Evolutionary conservation across 2,329 filamentous ascomycete species (phyloP), one percentile per base, ranked within the genome.

Genomic region (Trichoderma breve): DNA sequence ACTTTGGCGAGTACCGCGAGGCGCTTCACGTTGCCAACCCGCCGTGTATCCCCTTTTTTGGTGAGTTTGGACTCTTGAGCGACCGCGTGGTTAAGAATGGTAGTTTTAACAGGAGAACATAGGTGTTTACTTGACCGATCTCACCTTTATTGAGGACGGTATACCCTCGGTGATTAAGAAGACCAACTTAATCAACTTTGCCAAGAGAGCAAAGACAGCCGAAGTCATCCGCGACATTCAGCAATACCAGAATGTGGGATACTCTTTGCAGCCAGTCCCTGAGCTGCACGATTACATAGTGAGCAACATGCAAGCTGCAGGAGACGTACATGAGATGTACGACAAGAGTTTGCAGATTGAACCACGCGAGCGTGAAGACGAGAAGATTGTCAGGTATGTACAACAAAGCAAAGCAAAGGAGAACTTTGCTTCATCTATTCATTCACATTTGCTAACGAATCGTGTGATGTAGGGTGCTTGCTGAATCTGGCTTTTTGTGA

Each of bases 301-400:
- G 76, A 95, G 91, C 81, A 98, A 98, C 81, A 97, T 98, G 93
- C 92, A 97, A 83, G 92, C 92, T 34, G 95, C 96, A 4, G 93
- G 94, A 67, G 95, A 98, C 81, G 96, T 99, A 74, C 95, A 98
- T 82, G 95, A 98, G 86, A 98, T 98, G 96, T 99, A 98, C 85
- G 95, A 98, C 82, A 95, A 95, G 87, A 97, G 94, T 84, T 86
- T 99, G 83, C 88, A 91, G 78, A 91, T 99, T 73, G 96, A 99
- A 82, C 96, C 96, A 74, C 89, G 96, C 78, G 96, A 99, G 85
- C 89, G 96, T 78, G 96, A 99, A 85, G 96, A 99, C 80, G 96
- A 99, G 85, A 98, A 98, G 88, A 98, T 99, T 86, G 95, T 97
- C 80, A 97, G 96, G 95, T 97, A 91, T 79, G 89, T 64, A 66